These are phyloP conservation scores for Cavenderia fasciculata DNA, from an alignment of 78 protist species.

Conservation along the genomic window DNA sequence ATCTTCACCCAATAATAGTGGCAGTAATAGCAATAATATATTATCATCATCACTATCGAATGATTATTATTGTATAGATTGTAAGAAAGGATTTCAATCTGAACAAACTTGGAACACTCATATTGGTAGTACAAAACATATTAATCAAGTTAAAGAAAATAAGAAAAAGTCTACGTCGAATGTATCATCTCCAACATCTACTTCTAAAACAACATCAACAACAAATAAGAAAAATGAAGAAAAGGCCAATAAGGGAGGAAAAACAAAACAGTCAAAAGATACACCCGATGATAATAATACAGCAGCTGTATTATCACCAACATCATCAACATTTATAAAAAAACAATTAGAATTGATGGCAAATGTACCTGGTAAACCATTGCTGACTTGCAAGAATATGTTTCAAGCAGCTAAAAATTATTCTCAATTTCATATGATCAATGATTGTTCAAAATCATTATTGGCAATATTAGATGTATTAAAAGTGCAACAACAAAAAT, in stretches of 20 bases:
- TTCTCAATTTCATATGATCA: constrained; percentile 19
- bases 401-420: constrained; percentile 33
- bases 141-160: constrained; percentile 35
- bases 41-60: too few species aligned
- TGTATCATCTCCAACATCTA: background rate
- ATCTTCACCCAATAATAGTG: background rate
- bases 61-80: constrained; percentile 28
- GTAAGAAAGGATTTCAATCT: constrained; percentile 69
- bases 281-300: too few species aligned
- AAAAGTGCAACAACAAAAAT: background rate
- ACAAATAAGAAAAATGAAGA: background rate
- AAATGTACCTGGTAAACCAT: constrained; percentile 23
- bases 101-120: constrained; percentile 64
- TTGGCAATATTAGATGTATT: background rate
- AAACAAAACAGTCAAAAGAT: too few species aligned
- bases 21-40: background rate
- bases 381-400: constrained; percentile 40
- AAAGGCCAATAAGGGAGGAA: background rate
- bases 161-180: constrained; percentile 11
- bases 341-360: constrained; percentile 13
- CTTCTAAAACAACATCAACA: background rate
- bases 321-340: background rate
- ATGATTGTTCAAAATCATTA: constrained; percentile 47
- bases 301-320: background rate
- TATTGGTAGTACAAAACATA: constrained; percentile 36